Evolutionary conservation across 805 yeast genomes (phyloP), one percentile per base, ranked within the genome.

Genomic region (Maudiozyma pseudohumilis): DNA sequence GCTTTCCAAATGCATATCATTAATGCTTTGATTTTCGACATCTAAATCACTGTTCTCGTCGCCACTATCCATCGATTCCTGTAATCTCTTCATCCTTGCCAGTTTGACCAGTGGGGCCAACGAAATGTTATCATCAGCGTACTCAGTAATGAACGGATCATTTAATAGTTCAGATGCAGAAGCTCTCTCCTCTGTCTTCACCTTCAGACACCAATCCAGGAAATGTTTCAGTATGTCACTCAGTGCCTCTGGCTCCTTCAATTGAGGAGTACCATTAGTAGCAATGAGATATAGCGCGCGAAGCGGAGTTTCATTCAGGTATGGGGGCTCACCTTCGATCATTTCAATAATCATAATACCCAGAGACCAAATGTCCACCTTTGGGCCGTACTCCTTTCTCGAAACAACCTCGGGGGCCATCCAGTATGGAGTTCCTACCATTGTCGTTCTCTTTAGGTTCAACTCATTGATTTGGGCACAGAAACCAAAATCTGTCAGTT

Each of bases 381-480:
- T 88, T 34, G 94, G 92, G 25, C 94, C 98, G 56, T 92, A 92
- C 55, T 88, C 96, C 59, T 87, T 88, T 49, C 94, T 76, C 15
- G 88, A 77, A 20, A 92, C 96, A 38, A 92, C 96, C 60, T 92
- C 99, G 1, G 99, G 99, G 0, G 99, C 99, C 99, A 92, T 92
- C 99, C 99, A 92, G 59, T 92, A 92, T 11, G 99, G 98, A 0
- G 99, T 92, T 12, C 99, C 99, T 13, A 92, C 98, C 95, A 92
- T 86, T 4, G 99, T 92, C 3, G 95, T 87, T 58, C 99, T 77
- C 60, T 89, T 88, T 39, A 82, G 67, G 46, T 83, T 81, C 38
- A 74, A 72, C 46, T 81, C 94, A 26, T 81, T 83, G 43, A 83
- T 70, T 60, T 88, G 94, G 0, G 98, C 99, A 64, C 98, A 92